Base-by-base conservation (phyloP, 257 asterid species). In the Forsythia viridissima region DNA sequence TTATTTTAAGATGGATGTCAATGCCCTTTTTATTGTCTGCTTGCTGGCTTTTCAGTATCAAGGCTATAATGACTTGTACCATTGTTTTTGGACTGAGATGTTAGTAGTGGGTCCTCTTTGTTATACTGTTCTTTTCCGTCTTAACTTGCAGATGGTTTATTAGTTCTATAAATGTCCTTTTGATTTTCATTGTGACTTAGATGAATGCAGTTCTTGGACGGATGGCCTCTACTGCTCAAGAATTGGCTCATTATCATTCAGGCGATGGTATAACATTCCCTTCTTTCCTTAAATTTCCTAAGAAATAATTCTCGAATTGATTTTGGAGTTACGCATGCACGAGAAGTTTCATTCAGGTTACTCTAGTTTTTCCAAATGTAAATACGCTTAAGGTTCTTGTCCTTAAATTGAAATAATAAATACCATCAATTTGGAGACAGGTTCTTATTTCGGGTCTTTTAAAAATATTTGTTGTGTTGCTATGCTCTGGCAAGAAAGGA, bases 181-280 rank as follows among this genome's bases (percentile, higher is more conserved):
- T 79, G 82, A 77, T 78, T 71, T 48, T 82, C 65, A 43, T 46
- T 69, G 38, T 77, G 79, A 75, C 57, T 73, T 73, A 93, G 99
- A 93, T 92, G 96, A 93, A 93, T 82, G 91, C 97, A 66, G 97
- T 92, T 85, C 93, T 96, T 71, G 98, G 92, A 79, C 89, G 92
- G 85, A 90, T 96, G 96, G 92, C 93, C 76, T 89, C 97, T 73
- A 88, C 97, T 65, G 93, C 98, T 36, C 97, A 96, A 80, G 97
- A 96, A 83, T 83, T 96, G 91, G 92, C 97, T 77, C 96, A 90
- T 85, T 92, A 90, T 91, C 99, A 96, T 85, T 96, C 99, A 5
- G 99, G 99, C 80, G 97, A 93, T 80, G 99, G 99, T 96, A 89
- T 65, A 24, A 46, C 38, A 34, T 83, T 82, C 55, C 80, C 82